Evolutionary conservation across 202 grass and related monocot genomes (phyloP), one percentile per base, ranked within the genome.

Genomic region (Schoenoplectus triqueter): DNA sequence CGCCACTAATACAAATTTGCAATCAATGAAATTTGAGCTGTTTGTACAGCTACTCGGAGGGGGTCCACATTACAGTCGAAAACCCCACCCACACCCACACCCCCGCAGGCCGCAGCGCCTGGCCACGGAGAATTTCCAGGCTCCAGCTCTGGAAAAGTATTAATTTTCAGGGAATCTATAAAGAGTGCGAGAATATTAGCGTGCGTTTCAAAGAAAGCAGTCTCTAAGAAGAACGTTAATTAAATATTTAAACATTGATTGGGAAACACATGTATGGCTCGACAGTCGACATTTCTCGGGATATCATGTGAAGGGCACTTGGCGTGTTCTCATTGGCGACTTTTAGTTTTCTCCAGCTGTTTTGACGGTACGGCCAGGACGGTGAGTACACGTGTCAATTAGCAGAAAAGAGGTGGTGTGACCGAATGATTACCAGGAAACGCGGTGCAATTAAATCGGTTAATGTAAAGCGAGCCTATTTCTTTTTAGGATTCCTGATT

Each of bases 161-260:
- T 31, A 31, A 31, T 31, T 31, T 31, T 31, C 31, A 31, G 31
- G 31, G 31, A 31, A 31, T 31, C 31, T 31, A 31, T 31, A 31
- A 31, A 31, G 75, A 61, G 11, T 67, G 19, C 9, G 44, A 41
- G 80, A 83, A 83, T 69, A 22, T 41, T 55, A 82, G 80, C 47
- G 60, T 83, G 48, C 64, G 64, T 83, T 69, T 83, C 80, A 55
- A 69, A 83, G 40, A 68, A 82, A 54, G 79, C 4, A 69, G 47
- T 56, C 15, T 68, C 21, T 44, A 5, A 54, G 15, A 39, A 51
- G 11, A 7, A 59, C 10, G 71, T 59, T 55, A 83, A 59, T 9
- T 70, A 57, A 70, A 17, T 15, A 7, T 66, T 82, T n/a, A 81
- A 66, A 66, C 10, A 8, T 22, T 10, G 0, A 22, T 14, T 11